phyloP scores from a whole-genome alignment of 176 grass and related monocot genomes.

The Aegilops bicornis region DNA sequence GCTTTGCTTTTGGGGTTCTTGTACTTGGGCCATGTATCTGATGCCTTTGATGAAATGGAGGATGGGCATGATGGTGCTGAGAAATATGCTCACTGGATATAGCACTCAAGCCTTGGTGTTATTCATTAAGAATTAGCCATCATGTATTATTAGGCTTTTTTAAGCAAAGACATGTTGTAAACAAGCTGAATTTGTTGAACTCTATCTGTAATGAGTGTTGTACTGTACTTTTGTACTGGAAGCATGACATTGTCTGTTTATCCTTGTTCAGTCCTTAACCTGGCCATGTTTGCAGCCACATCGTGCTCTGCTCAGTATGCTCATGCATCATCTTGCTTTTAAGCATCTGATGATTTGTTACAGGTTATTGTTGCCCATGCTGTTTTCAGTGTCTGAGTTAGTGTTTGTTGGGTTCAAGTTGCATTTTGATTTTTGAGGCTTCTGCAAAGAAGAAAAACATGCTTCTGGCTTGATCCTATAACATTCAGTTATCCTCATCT shows the following conservation, averaged over 20 bases:
- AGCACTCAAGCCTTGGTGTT: not conserved
- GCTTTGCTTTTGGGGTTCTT: not conserved
- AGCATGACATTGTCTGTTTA: not conserved
- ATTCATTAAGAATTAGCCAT: not conserved
- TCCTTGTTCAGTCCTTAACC: not conserved
- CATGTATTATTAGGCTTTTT: not conserved
- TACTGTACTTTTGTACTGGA: not conserved
- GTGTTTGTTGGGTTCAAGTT: not conserved
- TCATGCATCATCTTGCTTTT: not conserved
- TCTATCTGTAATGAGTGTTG: not conserved
- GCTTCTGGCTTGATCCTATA: not conserved
- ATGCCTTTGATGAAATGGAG: constrained; percentile 1
- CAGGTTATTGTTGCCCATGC: not conserved
- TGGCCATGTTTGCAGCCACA: not conserved
- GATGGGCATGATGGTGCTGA: not conserved
- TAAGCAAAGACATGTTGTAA: not conserved
- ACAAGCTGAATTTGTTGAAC: not conserved
- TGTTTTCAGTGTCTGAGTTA: not conserved
- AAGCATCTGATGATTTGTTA: not conserved
- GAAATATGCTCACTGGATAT: not conserved
- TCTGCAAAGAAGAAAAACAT: not conserved
- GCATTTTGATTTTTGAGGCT: not conserved
- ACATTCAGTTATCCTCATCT: not conserved
- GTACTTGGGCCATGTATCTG: not conserved
- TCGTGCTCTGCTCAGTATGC: not conserved